Conservation (phyloP, 2,329 filamentous ascomycete genomes). For the Claviceps paspali region DNA sequence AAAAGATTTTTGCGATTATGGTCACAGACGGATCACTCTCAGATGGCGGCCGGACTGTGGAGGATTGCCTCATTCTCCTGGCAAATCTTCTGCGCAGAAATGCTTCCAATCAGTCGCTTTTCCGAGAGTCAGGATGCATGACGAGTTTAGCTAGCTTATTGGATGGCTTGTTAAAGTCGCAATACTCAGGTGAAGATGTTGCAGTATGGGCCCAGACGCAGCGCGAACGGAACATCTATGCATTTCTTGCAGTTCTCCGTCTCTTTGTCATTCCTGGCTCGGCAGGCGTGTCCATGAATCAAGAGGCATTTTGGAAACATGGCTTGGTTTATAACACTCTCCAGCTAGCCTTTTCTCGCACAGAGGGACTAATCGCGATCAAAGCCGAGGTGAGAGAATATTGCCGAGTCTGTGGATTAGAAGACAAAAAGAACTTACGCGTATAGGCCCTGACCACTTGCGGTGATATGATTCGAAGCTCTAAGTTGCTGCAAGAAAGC, state of each 20-base stretch:
- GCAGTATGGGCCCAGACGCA: constrained; percentile 64
- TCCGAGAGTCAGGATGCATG: constrained; percentile 79
- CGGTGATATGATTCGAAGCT: constrained; percentile 76
- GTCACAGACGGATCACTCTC: constrained; percentile 64
- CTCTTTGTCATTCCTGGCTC: constrained; percentile 76
- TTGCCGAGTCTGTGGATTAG: constrained; percentile 2
- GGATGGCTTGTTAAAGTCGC: constrained; percentile 38
- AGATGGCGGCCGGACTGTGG: constrained; percentile 73
- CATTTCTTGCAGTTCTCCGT: constrained; percentile 70
- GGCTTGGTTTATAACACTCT: constrained; percentile 67
- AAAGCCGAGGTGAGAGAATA: constrained; percentile 52
- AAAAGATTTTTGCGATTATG: constrained; percentile 70
- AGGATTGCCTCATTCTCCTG: constrained; percentile 82
- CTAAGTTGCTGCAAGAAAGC: constrained; percentile 64
- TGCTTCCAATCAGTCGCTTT: constrained; percentile 81
- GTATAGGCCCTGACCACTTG: constrained; percentile 63
- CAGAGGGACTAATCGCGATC: constrained; percentile 53
- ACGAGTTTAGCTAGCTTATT: constrained; percentile 56
- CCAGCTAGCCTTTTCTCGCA: constrained; percentile 64
- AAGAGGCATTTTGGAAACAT: constrained; percentile 71
- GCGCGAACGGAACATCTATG: constrained; percentile 82
- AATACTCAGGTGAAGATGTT: constrained; percentile 39
- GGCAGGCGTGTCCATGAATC: constrained; percentile 66
- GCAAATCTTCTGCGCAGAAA: constrained; percentile 82
- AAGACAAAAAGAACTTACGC: constrained; percentile 5